phyloP scores from a whole-genome alignment of 805 yeast species.

The Scheffersomyces ergatensis region DNA sequence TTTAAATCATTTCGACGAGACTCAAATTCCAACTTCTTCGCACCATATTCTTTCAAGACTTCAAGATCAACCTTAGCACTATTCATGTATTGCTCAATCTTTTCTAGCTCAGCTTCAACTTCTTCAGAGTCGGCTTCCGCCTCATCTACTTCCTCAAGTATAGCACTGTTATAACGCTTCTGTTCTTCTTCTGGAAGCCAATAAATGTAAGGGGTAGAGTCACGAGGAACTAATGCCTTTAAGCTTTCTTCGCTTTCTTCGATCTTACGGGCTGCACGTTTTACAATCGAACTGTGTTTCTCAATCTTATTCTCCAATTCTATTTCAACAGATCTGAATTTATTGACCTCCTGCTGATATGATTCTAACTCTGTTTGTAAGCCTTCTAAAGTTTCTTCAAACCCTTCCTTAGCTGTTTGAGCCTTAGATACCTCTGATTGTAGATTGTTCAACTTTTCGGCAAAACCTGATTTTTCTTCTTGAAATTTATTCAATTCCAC shows the following conservation, averaged over 20 bases:
- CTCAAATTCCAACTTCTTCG: conserved; percentile 61
- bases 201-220: conserved; percentile 47
- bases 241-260: conserved; percentile 39
- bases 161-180: conserved; percentile 29
- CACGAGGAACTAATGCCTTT: conserved; percentile 47
- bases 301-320: conserved; percentile 66
- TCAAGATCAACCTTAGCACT: conserved; percentile 67
- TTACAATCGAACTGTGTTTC: conserved; percentile 43
- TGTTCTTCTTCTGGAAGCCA: conserved; percentile 47
- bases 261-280: conserved; percentile 37
- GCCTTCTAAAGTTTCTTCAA: conserved; percentile 37
- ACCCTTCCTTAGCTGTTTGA: conserved; percentile 37
- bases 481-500: conserved; percentile 20
- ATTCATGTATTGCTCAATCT: conserved; percentile 54
- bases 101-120: conserved; percentile 50
- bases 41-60: conserved; percentile 72
- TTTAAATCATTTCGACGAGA: conserved; percentile 66
- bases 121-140: conserved; percentile 49
- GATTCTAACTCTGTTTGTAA: conserved; percentile 26
- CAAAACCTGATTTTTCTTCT: conserved; percentile 16
- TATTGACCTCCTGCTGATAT: conserved; percentile 48
- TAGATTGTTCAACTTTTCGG: conserved; percentile 31
- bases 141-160: conserved; percentile 46
- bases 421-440: conserved; percentile 26
- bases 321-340: conserved; percentile 61